A percentile compares a stretch with the other conserved stretches of the same genome.
phyloP scores from a whole-genome alignment of 163 green algal species.

The Chlorella variabilis region DNA sequence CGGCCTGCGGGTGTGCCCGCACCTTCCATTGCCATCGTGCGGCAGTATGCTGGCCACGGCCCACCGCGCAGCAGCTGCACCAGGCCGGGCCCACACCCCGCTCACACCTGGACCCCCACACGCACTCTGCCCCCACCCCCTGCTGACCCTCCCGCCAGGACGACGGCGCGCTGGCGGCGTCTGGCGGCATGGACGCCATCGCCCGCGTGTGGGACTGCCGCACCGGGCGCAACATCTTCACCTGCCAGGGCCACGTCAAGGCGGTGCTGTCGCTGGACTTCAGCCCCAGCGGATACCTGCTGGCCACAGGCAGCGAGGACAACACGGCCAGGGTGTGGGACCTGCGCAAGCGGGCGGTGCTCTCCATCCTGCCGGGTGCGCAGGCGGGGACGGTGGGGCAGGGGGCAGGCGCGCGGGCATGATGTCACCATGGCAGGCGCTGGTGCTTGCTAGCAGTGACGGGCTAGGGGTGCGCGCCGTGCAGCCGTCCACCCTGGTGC shows the following conservation, averaged over 20 bases:
- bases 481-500: too few relatives aligned
- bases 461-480: too few relatives aligned
- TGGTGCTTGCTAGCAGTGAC: too few relatives aligned
- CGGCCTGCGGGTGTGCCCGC: too few relatives aligned
- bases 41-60: background rate
- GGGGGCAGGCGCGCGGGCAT: background rate
- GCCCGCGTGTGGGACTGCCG: slow-evolving; percentile 93
- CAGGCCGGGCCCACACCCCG: too few relatives aligned
- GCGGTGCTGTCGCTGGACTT: slow-evolving; percentile 89
- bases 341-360: slow-evolving; percentile 78
- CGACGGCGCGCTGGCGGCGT: slow-evolving; percentile 89
- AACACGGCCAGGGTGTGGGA: slow-evolving; percentile 93
- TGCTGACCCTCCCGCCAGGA: slow-evolving; percentile 6
- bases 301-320: slow-evolving; percentile 77
- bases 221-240: slow-evolving; percentile 84
- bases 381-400: background rate
- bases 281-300: slow-evolving; percentile 84
- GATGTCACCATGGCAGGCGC: too few relatives aligned
- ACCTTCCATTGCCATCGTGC: too few relatives aligned
- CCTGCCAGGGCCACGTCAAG: slow-evolving; percentile 88
- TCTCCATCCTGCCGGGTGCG: slow-evolving; percentile 63
- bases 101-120: too few relatives aligned
- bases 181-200: slow-evolving; percentile 90
- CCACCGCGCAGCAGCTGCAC: too few relatives aligned
- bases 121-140: background rate